These are phyloP conservation scores for Silene vulgaris DNA, from an alignment of 179 eudicot genomes.

Conservation along the genomic window DNA sequence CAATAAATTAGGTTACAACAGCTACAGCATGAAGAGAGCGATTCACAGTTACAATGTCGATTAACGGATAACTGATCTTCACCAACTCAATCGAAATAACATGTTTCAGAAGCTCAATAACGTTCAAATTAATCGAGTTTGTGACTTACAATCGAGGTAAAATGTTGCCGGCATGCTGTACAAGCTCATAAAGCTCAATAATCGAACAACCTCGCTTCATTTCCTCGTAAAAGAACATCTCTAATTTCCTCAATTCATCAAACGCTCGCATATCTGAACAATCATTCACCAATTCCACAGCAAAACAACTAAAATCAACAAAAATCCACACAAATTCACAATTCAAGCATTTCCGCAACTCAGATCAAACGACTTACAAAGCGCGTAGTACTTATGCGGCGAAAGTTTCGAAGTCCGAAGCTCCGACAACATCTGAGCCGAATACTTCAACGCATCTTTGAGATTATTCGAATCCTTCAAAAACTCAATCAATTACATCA, in stretches of 20 bases:
- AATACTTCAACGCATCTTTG: conserved; percentile 84
- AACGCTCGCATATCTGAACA: conserved; percentile 93
- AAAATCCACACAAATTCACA: conserved; percentile 17
- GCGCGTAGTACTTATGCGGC: conserved; percentile 89
- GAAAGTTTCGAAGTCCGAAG: conserved; percentile 86
- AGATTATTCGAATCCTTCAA: conserved; percentile 81
- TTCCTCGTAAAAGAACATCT: conserved; percentile 82
- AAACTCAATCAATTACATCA: not conserved
- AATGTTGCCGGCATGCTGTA: conserved; percentile 95
- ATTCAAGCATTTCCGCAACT: not conserved
- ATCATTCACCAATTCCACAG: conserved; percentile 11
- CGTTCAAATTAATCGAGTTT: not conserved
- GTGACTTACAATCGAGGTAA: conserved; percentile 83
- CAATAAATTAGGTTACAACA: too few species aligned
- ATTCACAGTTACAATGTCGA: too few species aligned
- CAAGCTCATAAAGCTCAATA: conserved; percentile 86
- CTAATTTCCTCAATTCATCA: conserved; percentile 87
- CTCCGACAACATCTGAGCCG: conserved; percentile 93
- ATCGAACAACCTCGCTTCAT: conserved; percentile 71
- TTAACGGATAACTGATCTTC: too few species aligned
- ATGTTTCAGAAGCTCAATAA: not conserved
- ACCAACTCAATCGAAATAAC: not conserved
- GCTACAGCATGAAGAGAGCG: too few species aligned
- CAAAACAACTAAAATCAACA: not conserved
- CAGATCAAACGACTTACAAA: conserved; percentile 48